Evolutionary conservation across 306 rosid species (phyloP).

Genomic region (Quercus robur): DNA sequence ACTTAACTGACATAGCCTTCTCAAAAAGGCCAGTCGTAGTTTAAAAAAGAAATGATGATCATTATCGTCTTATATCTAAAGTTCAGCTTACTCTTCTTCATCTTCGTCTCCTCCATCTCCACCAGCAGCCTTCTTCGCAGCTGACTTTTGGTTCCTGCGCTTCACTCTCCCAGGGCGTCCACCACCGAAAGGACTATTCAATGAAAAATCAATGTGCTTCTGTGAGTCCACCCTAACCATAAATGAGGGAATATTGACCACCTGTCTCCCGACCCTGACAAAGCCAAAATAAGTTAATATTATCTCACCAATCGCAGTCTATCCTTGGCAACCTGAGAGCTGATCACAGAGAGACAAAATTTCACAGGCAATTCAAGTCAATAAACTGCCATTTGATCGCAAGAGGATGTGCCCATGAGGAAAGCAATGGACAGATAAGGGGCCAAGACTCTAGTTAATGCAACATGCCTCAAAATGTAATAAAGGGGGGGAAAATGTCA

Average conservation of each 20-base stretch:
- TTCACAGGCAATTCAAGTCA: neutral
- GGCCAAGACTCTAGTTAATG: neutral
- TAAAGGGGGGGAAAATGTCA: neutral
- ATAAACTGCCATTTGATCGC: neutral
- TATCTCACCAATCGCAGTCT: neutral
- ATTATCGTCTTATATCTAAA: neutral
- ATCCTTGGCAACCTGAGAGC: neutral
- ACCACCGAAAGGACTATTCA: conserved; percentile 37
- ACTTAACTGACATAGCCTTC: neutral
- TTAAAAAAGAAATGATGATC: neutral
- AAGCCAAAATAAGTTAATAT: neutral
- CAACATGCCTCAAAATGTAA: neutral
- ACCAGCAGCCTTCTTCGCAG: conserved; percentile 36
- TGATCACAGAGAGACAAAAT: neutral
- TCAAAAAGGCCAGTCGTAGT: neutral
- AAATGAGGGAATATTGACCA: conserved; percentile 38
- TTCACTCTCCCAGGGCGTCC: conserved; percentile 41
- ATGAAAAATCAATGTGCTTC: conserved; percentile 39
- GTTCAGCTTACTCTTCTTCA: conserved; percentile 21
- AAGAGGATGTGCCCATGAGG: too few relatives aligned
- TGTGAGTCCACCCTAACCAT: conserved; percentile 39
- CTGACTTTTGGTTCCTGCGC: conserved; percentile 36
- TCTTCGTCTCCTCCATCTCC: conserved; percentile 38
- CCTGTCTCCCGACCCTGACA: conserved; percentile 33
- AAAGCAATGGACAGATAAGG: neutral